Percentiles rank a stretch among this genome's conserved stretches.
Conservation (phyloP, 2,329 filamentous ascomycete genomes). For the Metarhizium rileyi region DNA sequence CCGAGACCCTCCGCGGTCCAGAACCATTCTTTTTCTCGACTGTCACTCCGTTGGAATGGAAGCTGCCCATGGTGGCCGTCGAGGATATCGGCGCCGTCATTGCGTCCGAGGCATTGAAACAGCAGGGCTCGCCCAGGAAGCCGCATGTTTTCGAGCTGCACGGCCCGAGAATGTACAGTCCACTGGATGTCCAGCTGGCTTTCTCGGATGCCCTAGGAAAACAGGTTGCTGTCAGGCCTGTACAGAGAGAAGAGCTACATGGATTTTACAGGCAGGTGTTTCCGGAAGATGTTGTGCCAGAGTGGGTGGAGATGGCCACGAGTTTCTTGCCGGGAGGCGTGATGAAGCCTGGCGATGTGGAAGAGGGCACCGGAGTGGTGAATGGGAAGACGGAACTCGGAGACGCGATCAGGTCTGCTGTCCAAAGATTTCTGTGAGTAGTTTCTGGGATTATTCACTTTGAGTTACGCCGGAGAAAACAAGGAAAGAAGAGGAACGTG, state of each 20-base stretch:
- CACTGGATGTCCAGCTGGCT: conserved; percentile 19
- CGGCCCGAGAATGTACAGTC: conserved; percentile 19
- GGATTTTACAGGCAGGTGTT: conserved; percentile 14
- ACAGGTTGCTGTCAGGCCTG: conserved; percentile 15
- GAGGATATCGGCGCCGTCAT: conserved; percentile 16
- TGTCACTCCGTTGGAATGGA: conserved; percentile 22
- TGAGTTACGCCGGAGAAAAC: not conserved
- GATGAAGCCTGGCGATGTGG: conserved; percentile 10
- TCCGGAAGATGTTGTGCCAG: conserved; percentile 13
- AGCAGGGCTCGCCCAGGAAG: conserved; percentile 9
- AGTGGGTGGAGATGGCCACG: conserved; percentile 22
- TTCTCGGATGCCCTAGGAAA: conserved; percentile 18
- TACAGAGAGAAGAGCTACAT: conserved; percentile 16
- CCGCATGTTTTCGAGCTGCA: conserved; percentile 23
- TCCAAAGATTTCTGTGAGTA: too few species aligned
- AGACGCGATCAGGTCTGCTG: conserved; percentile 9
- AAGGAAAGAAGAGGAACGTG: not conserved
- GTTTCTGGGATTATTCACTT: not conserved
- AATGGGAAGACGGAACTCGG: conserved; percentile 12
- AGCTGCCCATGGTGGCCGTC: conserved; percentile 22
- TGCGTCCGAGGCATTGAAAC: conserved; percentile 16
- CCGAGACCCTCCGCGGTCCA: conserved; percentile 16
- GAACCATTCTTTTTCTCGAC: conserved; percentile 24
- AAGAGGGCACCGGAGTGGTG: conserved; percentile 11
- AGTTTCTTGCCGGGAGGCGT: conserved; percentile 19